phyloP scores from a whole-genome alignment of 2,329 filamentous ascomycete species.

The Pyrenochaeta sp. region DNA sequence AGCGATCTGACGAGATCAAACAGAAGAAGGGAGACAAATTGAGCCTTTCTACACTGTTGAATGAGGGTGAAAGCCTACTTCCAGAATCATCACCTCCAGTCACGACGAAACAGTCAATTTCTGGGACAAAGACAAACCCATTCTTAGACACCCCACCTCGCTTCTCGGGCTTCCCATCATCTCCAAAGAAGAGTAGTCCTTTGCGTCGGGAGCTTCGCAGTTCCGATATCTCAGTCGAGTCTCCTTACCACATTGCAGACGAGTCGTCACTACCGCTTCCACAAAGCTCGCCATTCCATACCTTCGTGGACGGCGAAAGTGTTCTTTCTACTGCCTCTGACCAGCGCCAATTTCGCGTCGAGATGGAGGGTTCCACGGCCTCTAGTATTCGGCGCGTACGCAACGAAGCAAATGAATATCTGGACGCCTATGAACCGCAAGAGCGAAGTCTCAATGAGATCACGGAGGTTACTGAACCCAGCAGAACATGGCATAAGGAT shows the following conservation, averaged over 20 bases:
- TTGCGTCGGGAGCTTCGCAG: constrained; percentile 39
- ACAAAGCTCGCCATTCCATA: constrained; percentile 47
- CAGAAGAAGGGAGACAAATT: constrained; percentile 36
- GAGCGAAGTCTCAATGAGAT: constrained; percentile 44
- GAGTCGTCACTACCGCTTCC: constrained; percentile 41
- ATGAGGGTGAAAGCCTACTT: constrained; percentile 42
- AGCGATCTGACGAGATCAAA: constrained; percentile 30
- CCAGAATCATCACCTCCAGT: constrained; percentile 42
- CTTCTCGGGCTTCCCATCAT: constrained; percentile 34
- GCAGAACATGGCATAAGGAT: constrained; percentile 28
- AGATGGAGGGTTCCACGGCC: constrained; percentile 39
- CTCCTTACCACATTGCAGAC: constrained; percentile 28
- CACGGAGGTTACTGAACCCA: constrained; percentile 46
- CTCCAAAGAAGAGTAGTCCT: constrained; percentile 47
- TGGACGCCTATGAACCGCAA: constrained; percentile 44
- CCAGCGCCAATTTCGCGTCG: constrained; percentile 39
- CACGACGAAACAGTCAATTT: constrained; percentile 22
- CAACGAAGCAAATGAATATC: constrained; percentile 44
- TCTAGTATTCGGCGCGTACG: constrained; percentile 43
- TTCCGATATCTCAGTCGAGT: constrained; percentile 36
- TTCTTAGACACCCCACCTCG: constrained; percentile 44
- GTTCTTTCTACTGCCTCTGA: constrained; percentile 40
- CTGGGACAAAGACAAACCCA: constrained; percentile 31
- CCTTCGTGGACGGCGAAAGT: constrained; percentile 36
- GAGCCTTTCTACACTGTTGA: constrained; percentile 42